Percentiles rank a stretch among this genome's conserved stretches.
Evolutionary conservation across 2,329 filamentous ascomycete genomes (phyloP).

Genomic region (Didymella exigua): DNA sequence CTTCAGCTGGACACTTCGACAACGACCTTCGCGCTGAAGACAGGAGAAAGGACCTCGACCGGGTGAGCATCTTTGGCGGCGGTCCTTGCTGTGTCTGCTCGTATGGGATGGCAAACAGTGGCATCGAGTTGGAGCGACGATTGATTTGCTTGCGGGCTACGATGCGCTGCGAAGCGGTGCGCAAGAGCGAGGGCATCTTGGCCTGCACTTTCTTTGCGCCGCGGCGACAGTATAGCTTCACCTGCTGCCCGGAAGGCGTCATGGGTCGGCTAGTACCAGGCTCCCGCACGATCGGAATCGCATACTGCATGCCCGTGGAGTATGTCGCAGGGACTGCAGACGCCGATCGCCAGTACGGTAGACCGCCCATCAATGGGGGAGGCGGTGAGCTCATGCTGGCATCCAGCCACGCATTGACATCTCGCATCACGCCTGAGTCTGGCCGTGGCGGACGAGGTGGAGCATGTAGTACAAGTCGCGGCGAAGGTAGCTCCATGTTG

Average conservation of each 20-base stretch:
- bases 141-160: conserved; percentile 23
- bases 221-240: conserved; percentile 34
- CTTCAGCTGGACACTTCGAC: conserved; percentile 4
- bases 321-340: conserved; percentile 11
- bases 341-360: conserved; percentile 41
- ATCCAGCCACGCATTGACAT: conserved; percentile 45
- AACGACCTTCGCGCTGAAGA: conserved; percentile 11
- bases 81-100: conserved; percentile 15
- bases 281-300: conserved; percentile 31
- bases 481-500: conserved; percentile 15
- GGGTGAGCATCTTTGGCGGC: conserved; percentile 13
- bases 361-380: conserved; percentile 41
- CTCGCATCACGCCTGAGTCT: conserved; percentile 31
- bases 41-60: conserved; percentile 17
- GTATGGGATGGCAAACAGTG: conserved; percentile 27
- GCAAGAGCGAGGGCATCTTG: conserved; percentile 36
- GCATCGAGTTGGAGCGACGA: conserved; percentile 35
- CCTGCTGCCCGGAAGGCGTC: conserved; percentile 27
- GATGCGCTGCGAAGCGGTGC: conserved; percentile 23
- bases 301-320: conserved; percentile 32
- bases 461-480: conserved; percentile 17
- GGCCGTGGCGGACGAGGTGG: conserved; percentile 34
- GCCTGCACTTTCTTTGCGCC: conserved; percentile 38
- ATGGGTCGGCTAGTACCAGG: conserved; percentile 16
- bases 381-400: conserved; percentile 33